Evolutionary conservation across 163 green algal genomes (phyloP).

Genomic region (Botryococcus braunii): DNA sequence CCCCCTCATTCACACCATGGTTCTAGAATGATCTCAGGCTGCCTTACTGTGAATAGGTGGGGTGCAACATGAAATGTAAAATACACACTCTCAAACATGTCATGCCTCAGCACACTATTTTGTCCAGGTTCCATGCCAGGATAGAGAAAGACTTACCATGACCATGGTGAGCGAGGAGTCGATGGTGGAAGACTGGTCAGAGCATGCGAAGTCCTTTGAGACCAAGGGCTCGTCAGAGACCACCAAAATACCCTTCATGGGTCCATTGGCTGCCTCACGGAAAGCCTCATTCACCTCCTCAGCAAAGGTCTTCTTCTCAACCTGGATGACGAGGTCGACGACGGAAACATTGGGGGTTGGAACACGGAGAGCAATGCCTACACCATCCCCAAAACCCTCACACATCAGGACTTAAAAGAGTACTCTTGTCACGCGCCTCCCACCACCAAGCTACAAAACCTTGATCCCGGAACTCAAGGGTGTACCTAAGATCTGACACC

Average conservation of each 20-base stretch:
- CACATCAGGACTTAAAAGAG: no score
- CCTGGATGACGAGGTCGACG: constrained; percentile 93
- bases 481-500: no score
- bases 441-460: neutral
- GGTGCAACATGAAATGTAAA: no score
- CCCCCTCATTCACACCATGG: no score
- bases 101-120: no score
- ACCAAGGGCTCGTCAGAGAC: constrained; percentile 54
- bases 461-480: no score
- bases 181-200: constrained; percentile 86
- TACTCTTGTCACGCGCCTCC: neutral
- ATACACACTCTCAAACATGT: no score
- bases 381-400: no score
- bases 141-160: constrained; percentile 53
- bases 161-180: constrained; percentile 97
- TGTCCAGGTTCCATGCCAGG: no score
- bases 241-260: constrained; percentile 70
- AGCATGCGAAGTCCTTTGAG: constrained; percentile 89
- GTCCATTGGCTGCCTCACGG: constrained; percentile 70
- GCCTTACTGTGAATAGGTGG: no score
- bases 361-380: constrained; percentile 93
- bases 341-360: constrained; percentile 97
- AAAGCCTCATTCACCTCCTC: constrained; percentile 98
- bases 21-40: no score
- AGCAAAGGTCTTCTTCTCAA: constrained; percentile 97